These are phyloP conservation scores for Hyphodiscus sp. DNA, from an alignment of 2,329 filamentous ascomycete genomes.

Conservation along the genomic window DNA sequence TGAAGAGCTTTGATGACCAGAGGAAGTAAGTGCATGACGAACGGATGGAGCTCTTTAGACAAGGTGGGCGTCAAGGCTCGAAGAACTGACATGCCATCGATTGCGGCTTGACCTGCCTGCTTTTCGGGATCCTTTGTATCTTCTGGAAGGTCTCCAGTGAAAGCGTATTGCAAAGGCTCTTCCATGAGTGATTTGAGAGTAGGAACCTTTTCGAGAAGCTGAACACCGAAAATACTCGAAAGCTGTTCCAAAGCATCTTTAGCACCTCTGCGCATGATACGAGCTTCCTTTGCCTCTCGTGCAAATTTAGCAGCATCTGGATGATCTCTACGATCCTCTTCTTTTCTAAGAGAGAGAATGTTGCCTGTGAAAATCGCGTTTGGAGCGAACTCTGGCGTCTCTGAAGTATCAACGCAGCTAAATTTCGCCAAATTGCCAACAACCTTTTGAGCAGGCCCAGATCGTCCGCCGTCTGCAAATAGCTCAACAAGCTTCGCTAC, in stretches of 20 bases:
- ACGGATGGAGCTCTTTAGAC: slow-evolving; percentile 65
- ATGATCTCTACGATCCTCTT: slow-evolving; percentile 92
- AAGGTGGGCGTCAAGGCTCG: slow-evolving; percentile 91
- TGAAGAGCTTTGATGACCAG: slow-evolving; percentile 82
- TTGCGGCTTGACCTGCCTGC: slow-evolving; percentile 80
- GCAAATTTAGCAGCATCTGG: slow-evolving; percentile 87
- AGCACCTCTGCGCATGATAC: slow-evolving; percentile 84
- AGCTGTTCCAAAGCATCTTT: slow-evolving; percentile 91
- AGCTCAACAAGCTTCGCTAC: slow-evolving; percentile 81
- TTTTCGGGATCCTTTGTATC: slow-evolving; percentile 69
- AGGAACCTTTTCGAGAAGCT: slow-evolving; percentile 76
- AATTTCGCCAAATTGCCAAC: slow-evolving; percentile 95
- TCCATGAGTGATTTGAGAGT: slow-evolving; percentile 78
- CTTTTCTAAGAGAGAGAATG: slow-evolving; percentile 91
- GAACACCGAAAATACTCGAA: slow-evolving; percentile 68
- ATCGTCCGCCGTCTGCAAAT: slow-evolving; percentile 73
- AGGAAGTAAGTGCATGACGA: slow-evolving; percentile 77
- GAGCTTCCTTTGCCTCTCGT: slow-evolving; percentile 78
- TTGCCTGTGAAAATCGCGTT: slow-evolving; percentile 72
- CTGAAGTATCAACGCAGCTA: slow-evolving; percentile 93
- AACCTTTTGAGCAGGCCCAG: slow-evolving; percentile 88
- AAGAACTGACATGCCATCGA: slow-evolving; percentile 89
- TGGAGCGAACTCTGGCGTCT: slow-evolving; percentile 89
- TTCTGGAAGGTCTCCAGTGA: slow-evolving; percentile 63
- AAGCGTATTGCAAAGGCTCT: slow-evolving; percentile 67